Evolutionary conservation across 2,329 filamentous ascomycete genomes (phyloP), one percentile per base, ranked within the genome.

Genomic region (Acrocalymma vagum): DNA sequence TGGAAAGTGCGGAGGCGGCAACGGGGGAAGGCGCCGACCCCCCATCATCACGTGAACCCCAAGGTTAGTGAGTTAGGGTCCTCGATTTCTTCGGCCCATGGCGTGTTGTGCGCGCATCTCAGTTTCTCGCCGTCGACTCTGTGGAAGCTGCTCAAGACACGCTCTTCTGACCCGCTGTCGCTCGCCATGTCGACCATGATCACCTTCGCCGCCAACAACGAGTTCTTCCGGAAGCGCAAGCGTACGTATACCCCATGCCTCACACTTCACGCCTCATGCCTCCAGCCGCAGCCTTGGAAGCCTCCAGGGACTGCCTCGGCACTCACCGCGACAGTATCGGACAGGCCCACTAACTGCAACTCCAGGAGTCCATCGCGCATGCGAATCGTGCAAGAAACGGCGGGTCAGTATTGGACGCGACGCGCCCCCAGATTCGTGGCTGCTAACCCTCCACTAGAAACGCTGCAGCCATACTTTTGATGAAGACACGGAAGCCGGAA

Each of bases 191-290:
- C 68, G 29, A 68, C 63, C 16, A 71, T 72, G 61, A 71, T 72
- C 40, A 74, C 70, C 18, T 74, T 74, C 42, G 70, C 72, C 17
- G 70, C 71, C n/a, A 72, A 73, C 39, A 72, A 72, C 52, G 70
- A 72, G 45, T 70, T 70, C 53, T 73, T 72, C 55, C 55, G 71
- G 45, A 74, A 74, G 53, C 65, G 72, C 30, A 73, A 73, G 48
- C 62, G 71, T 65, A 50, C 45, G 60, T 55, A 16, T 35, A 50
- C 47, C 43, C 40, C 35, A 41, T 29, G 49, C 3, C 21, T 10
- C n/a, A 20, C 27, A 16, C 6, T 20, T 13, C 9, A 13, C 16
- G 32, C 28, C 20, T 33, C 25, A 27, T n/a, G 33, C 39, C 24
- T 23, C 22, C 38, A 35, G 39, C 40, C 40, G 10, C 33, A 33